These are phyloP conservation scores for Ampelomyces quisqualis DNA, from an alignment of 2,329 filamentous ascomycete genomes.

Conservation along the genomic window DNA sequence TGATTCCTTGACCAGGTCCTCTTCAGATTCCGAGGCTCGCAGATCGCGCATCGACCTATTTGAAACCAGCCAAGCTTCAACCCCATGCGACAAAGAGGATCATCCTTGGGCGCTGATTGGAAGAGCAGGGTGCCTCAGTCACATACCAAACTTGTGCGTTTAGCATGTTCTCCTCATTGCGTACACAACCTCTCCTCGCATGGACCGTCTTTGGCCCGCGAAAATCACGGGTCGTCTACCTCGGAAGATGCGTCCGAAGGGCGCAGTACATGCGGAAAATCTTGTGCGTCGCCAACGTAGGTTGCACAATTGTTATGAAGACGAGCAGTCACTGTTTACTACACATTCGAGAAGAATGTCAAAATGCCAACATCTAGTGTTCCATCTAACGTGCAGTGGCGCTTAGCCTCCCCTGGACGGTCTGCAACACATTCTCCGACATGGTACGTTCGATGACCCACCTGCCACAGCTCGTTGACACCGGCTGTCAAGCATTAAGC, in stretches of 20 bases:
- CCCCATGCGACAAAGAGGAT: slow-evolving; percentile 7
- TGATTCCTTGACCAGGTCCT: slow-evolving; percentile 5
- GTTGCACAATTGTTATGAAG: too few relatives aligned
- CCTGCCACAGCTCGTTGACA: slow-evolving; percentile 20
- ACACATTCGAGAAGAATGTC: too few relatives aligned
- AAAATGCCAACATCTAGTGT: too few relatives aligned
- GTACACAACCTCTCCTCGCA: slow-evolving; percentile 2
- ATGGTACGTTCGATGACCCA: slow-evolving; percentile 31
- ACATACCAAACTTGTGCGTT: slow-evolving; percentile 43
- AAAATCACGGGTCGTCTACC: background rate
- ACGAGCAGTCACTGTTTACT: too few relatives aligned
- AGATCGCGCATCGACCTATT: slow-evolving; percentile 13
- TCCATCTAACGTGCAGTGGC: too few relatives aligned
- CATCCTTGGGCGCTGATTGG: background rate
- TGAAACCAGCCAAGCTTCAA: slow-evolving; percentile 41
- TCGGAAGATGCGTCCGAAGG: background rate
- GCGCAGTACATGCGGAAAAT: too few relatives aligned
- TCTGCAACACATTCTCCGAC: slow-evolving; percentile 43
- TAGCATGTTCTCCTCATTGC: slow-evolving; percentile 27
- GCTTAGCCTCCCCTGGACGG: slow-evolving; percentile 19
- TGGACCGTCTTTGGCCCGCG: too few relatives aligned
- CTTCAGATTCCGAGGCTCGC: slow-evolving; percentile 7
- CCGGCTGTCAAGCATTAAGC: slow-evolving; percentile 20
- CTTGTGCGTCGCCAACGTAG: too few relatives aligned
- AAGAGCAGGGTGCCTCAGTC: slow-evolving; percentile 11